These are phyloP conservation scores for Bipolaris oryzae DNA, from an alignment of 2,329 filamentous ascomycete genomes.

Conservation along the genomic window DNA sequence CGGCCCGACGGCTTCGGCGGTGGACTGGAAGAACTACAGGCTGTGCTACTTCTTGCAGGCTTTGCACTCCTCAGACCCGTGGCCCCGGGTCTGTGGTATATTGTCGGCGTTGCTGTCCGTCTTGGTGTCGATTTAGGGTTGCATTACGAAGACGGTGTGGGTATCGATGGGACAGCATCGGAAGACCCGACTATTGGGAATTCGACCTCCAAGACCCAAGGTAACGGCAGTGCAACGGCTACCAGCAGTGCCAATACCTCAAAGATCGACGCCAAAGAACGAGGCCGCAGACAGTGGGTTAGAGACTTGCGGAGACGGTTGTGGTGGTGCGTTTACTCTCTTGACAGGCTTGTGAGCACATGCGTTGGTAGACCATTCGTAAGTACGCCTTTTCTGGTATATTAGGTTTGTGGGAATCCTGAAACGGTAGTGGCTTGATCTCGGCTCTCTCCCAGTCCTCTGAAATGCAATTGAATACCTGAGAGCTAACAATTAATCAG, in stretches of 20 bases:
- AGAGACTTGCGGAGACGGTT: slow-evolving; percentile 84
- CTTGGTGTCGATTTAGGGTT: slow-evolving; percentile 89
- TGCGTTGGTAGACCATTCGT: slow-evolving; percentile 90
- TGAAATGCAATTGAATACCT: neutral
- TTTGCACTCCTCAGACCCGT: slow-evolving; percentile 92
- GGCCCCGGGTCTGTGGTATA: slow-evolving; percentile 95
- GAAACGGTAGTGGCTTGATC: too few species aligned
- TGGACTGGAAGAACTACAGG: slow-evolving; percentile 90
- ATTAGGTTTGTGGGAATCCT: neutral
- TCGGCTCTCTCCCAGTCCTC: too few species aligned
- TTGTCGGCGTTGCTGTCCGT: slow-evolving; percentile 89
- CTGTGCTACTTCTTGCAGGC: slow-evolving; percentile 86
- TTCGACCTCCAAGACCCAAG: slow-evolving; percentile 43
- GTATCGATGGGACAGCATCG: slow-evolving; percentile 58
- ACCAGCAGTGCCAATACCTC: slow-evolving; percentile 27
- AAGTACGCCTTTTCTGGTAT: slow-evolving; percentile 13
- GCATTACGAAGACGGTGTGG: slow-evolving; percentile 86
- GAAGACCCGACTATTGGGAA: slow-evolving; percentile 38
- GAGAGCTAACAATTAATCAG: slow-evolving; percentile 20
- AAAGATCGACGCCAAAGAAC: slow-evolving; percentile 60
- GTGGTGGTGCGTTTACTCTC: slow-evolving; percentile 97
- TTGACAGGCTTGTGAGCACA: slow-evolving; percentile 92
- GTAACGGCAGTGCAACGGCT: slow-evolving; percentile 27
- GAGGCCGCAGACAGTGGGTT: slow-evolving; percentile 77
- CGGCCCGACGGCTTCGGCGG: slow-evolving; percentile 71